A percentile compares a stretch with the other conserved stretches of the same genome.
These are phyloP conservation scores for Hypoxylon crocopeplum DNA, from an alignment of 495 filamentous ascomycete genomes.

Conservation along the genomic window DNA sequence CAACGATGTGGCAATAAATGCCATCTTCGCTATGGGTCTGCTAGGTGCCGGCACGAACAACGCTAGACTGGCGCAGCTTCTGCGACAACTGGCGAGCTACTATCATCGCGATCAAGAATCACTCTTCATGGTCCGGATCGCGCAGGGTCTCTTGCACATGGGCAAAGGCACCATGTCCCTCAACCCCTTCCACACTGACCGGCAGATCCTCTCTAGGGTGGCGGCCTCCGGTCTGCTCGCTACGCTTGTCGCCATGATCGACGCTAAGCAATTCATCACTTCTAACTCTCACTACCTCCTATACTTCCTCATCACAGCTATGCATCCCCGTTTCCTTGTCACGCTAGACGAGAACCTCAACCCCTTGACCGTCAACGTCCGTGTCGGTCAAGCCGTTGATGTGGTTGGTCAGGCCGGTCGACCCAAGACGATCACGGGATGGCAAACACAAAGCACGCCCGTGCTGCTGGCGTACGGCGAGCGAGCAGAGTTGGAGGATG, in stretches of 20 bases:
- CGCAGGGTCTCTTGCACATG: slow-evolving; percentile 97
- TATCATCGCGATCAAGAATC: slow-evolving; percentile 96
- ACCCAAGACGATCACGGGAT: slow-evolving; percentile 98
- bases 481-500: slow-evolving; percentile 94
- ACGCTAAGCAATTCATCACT: slow-evolving; percentile 93
- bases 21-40: slow-evolving; percentile 99
- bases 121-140: slow-evolving; percentile 98
- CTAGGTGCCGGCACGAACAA: slow-evolving; percentile 98
- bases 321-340: slow-evolving; percentile 95
- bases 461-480: slow-evolving; percentile 93
- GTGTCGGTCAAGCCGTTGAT: slow-evolving; percentile 97
- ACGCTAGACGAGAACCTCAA: slow-evolving; percentile 94
- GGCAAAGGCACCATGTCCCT: slow-evolving; percentile 96
- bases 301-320: slow-evolving; percentile 97
- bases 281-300: slow-evolving; percentile 90
- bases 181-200: slow-evolving; percentile 98
- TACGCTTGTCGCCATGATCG: slow-evolving; percentile 88
- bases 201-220: slow-evolving; percentile 91
- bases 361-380: slow-evolving; percentile 92
- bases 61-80: slow-evolving; percentile 90
- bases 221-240: slow-evolving; percentile 88
- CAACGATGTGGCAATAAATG: slow-evolving; percentile 97
- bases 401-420: slow-evolving; percentile 96
- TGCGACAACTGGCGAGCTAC: slow-evolving; percentile 95
- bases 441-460: slow-evolving; percentile 99